Evolutionary conservation across 306 rosid species (phyloP), one percentile per base, ranked within the genome.

Genomic region (Trichosanthes cucumerina): DNA sequence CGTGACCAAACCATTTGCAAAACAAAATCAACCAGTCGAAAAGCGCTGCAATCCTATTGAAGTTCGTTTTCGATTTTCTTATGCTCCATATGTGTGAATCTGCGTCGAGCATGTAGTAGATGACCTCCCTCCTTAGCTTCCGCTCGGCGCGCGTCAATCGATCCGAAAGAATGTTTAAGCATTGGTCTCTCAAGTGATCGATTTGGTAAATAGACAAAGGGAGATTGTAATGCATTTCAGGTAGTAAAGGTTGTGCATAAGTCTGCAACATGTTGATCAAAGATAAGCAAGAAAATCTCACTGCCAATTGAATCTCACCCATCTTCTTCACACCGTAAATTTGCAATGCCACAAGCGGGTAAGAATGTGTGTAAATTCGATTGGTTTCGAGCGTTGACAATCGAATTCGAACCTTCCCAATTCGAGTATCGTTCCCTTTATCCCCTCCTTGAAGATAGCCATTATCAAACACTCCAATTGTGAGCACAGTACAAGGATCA

Each of bases 291-390:
- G 89, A 85, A 24, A 88, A 85, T 19, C 88, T 88, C 79, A 85
- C 88, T n/a, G 85, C 87, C 79, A 88, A 63, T 18, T 85, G 91
- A 80, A 88, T 81, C 26, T 88, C 91, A 15, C 90, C 92, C 87
- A 89, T 85, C 77, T 80, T 87, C 59, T 76, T 85, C 54, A 87
- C 64, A 18, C 90, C 88, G 1, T 71, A 71, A 18, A 84, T 83
- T 6, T 81, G 85, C 75, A 89, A 66, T 18, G 54, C 75, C 36
- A 86, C 53, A 19, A 85, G 87, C 0, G 88, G 90, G 57, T 88
- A 88, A 54, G 85, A 88, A 60, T 88, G 87, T 10, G 88, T 78
- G 81, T 88, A 88, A 5, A 88, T 62, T 47, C 86, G 79, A 57
- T 75, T 56, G 6, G 84, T 83, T 50, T 80, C 86, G 7, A 88